Evolutionary conservation across 2,329 filamentous ascomycete genomes (phyloP), one percentile per base, ranked within the genome.

Genomic region (Aspergillus brasiliensis): DNA sequence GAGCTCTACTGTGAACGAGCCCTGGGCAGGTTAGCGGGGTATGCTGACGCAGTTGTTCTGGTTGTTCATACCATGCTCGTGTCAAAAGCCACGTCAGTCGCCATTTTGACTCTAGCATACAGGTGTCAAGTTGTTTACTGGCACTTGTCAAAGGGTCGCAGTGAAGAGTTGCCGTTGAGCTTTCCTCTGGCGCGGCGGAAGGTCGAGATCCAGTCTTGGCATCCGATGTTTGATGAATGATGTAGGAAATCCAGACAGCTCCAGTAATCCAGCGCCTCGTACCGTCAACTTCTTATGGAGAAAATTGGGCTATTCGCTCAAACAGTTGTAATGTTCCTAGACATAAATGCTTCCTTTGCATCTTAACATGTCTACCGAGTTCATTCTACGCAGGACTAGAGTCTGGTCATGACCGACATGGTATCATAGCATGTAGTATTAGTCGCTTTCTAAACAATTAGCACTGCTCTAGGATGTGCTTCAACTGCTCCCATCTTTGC

Each of bases 1-100:
- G 61, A 99, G 91, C 80, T 99, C 95, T 64, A 98, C 78, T 60
- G 86, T 86, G 74, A 99, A 89, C 48, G 85, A 84, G 75, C 95
- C 92, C 92, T 96, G 66, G 2, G 23, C 25, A 27, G 15, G 61
- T 73, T 65, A 72, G 65, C 47, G 11, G 34, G 19, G 25, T 28
- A 31, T 37, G 51, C 44, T 17, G 17, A 34, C 11, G 8, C 3
- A 49, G n/a, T 17, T 8, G 57, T 3, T 46, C 37, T 27, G 51
- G 38, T 13, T 37, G n/a, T 25, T 57, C 75, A 58, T 82, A 91
- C 92, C 89, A 97, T 91, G 57, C 89, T 88, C 59, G 94, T 97
- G 67, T 96, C 91, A 54, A 97, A 85, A 8, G 88, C 81, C 60
- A 97, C 86, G 69, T 91, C 87, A 60, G 90, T 92, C 27, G 90